A percentile compares a stretch with the other conserved stretches of the same genome.
Evolutionary conservation across 129 eudicot species (phyloP).

Genomic region (Flaveria trinervia): DNA sequence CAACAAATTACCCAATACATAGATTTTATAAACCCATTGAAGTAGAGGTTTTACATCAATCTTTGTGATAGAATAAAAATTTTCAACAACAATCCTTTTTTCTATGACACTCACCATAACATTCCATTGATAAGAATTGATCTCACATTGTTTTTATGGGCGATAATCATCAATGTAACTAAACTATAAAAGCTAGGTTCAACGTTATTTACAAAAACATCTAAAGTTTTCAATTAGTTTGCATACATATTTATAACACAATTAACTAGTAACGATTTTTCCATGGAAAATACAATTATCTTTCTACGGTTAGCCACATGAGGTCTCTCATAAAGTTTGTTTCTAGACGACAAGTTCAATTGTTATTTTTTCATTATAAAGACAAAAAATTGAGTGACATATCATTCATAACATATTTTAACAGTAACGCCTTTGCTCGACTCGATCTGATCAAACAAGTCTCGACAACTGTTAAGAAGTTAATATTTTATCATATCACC

Average conservation of each 20-base stretch:
- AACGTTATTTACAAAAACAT: background rate
- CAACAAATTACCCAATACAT: background rate
- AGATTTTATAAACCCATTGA: background rate
- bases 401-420: no score
- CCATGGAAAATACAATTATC: background rate
- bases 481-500: no score
- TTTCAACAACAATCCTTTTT: background rate
- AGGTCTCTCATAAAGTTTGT: background rate
- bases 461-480: background rate
- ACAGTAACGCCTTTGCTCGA: no score
- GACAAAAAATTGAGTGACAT: background rate
- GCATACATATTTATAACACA: background rate
- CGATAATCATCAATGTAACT: no score
- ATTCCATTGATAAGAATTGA: no score
- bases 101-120: no score
- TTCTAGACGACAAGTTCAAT: background rate
- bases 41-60: background rate
- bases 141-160: no score
- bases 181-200: background rate
- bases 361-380: background rate
- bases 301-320: background rate
- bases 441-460: background rate
- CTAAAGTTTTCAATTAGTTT: background rate
- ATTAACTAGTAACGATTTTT: background rate
- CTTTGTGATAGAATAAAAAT: background rate